These are phyloP conservation scores for Mollisiaceae sp. DNA, from an alignment of 2,329 filamentous ascomycete species.

Conservation along the genomic window DNA sequence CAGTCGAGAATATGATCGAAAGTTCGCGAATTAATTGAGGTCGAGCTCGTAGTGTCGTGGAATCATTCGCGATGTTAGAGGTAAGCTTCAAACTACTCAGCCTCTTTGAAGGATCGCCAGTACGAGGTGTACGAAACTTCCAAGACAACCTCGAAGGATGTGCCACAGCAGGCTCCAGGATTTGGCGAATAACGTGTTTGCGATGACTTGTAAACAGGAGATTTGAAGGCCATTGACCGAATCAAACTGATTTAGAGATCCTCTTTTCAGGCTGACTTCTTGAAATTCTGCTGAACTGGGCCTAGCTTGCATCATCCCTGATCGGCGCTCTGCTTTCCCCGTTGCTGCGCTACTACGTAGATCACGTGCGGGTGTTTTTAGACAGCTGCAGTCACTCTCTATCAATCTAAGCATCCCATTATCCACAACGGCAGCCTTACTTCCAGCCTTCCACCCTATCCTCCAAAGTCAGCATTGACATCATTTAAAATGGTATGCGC, in stretches of 20 bases:
- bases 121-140: conserved; percentile 20
- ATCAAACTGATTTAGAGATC: conserved; percentile 8
- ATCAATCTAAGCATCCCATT: too few relatives aligned
- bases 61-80: conserved; percentile 16
- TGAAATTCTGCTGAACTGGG: not conserved
- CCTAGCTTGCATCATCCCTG: conserved; percentile 12
- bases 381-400: too few relatives aligned
- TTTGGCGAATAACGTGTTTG: conserved; percentile 9
- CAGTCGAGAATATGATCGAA: not conserved
- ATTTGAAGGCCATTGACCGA: conserved; percentile 27
- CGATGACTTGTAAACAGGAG: conserved; percentile 8
- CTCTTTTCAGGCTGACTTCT: conserved; percentile 5
- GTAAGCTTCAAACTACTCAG: conserved; percentile 26
- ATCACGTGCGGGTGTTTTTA: too few relatives aligned
- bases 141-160: conserved; percentile 19
- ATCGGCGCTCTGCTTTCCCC: not conserved
- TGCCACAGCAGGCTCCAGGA: conserved; percentile 10
- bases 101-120: conserved; percentile 25
- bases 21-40: conserved; percentile 1
- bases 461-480: conserved; percentile 25
- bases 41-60: conserved; percentile 11
- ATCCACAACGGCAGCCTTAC: conserved; percentile 11
- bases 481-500: conserved; percentile 61
- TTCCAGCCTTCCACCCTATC: conserved; percentile 8
- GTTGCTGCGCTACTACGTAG: too few relatives aligned